These are phyloP conservation scores for Crucibulum laeve DNA, from an alignment of 768 basidiomycete species.

Conservation along the genomic window DNA sequence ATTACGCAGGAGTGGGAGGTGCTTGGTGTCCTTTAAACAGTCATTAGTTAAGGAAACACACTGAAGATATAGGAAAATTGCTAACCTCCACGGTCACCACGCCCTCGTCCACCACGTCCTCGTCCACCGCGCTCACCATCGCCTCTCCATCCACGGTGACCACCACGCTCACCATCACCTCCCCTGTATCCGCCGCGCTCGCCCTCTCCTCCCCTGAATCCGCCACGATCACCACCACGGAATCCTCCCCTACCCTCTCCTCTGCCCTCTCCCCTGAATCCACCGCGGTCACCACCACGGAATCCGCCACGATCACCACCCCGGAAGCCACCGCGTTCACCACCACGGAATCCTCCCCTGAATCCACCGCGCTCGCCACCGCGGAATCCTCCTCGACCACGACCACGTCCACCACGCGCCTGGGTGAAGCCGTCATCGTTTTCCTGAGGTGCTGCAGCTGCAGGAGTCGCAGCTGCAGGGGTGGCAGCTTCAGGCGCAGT, in stretches of 20 bases:
- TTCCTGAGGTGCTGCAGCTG: conserved; percentile 15
- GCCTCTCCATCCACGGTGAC: conserved; percentile 10
- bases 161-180: conserved; percentile 14
- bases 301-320: conserved; percentile 23
- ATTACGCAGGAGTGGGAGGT: conserved; percentile 1
- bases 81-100: conserved; percentile 15
- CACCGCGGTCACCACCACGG: conserved; percentile 33
- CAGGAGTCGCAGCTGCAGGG: conserved; percentile 22
- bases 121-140: conserved; percentile 11
- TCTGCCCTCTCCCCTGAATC: conserved; percentile 34
- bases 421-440: conserved; percentile 67
- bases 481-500: conserved; percentile 17
- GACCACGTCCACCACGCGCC: conserved; percentile 38
- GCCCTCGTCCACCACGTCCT: conserved; percentile 10
- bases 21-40: neutral
- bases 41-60: neutral
- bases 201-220: conserved; percentile 14
- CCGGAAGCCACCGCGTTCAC: conserved; percentile 17
- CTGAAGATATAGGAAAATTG: neutral
- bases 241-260: conserved; percentile 23
- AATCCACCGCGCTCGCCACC: conserved; percentile 30
- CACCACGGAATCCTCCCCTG: conserved; percentile 31
- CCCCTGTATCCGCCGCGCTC: conserved; percentile 12
- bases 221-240: conserved; percentile 26
- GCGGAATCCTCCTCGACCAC: conserved; percentile 21